Evolutionary conservation across 2,329 filamentous ascomycete genomes (phyloP), one percentile per base, ranked within the genome.

Genomic region (Domatiomyces catenatus): DNA sequence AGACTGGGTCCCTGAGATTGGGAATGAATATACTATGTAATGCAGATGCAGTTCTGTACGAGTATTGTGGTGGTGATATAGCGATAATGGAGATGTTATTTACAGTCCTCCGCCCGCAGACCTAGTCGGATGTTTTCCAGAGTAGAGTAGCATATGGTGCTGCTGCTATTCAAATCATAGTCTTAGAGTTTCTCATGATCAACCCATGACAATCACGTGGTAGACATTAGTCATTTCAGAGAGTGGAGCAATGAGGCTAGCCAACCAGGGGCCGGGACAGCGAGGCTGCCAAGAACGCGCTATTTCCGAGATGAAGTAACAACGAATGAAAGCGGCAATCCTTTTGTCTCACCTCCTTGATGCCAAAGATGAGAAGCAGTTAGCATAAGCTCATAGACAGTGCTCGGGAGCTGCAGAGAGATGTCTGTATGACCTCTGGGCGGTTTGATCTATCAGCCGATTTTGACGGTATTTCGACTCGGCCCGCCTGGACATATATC

Each of bases 1-100:
- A 75, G 84, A 56, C 69, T 88, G 44, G 84, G 85, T 1, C 76
- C 83, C 48, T 88, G 67, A 76, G 12, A 39, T 20, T 45, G 51
- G 79, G 81, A 58, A 69, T 69, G 81, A 58, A 69, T 69, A 39
- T 39, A 39, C 5, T 15, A 1, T 15, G 10, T 39, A 5, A 39
- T 39, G 32, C 15, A 39, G 8, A 39, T 39, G 10, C 32, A 39
- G 10, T 15, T 39, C 10, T 39, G 32, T 39, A 24, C 22, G 22
- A 24, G 22, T 24, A 39, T 12, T 39, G 32, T 15, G 32, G 32
- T 15, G 1, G 15, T 39, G 15, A 15, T 15, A 15, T 39, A 39
- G 32, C 32, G 12, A 5, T 15, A 10, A 39, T 15, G 2, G 15
- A 2, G 10, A 39, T 39, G 32, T 24, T 24, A 6, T 6, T 24